Percentiles rank a stretch among this genome's conserved stretches.
phyloP scores from a whole-genome alignment of 208 protist species.

The Histomonas meleagridis region DNA sequence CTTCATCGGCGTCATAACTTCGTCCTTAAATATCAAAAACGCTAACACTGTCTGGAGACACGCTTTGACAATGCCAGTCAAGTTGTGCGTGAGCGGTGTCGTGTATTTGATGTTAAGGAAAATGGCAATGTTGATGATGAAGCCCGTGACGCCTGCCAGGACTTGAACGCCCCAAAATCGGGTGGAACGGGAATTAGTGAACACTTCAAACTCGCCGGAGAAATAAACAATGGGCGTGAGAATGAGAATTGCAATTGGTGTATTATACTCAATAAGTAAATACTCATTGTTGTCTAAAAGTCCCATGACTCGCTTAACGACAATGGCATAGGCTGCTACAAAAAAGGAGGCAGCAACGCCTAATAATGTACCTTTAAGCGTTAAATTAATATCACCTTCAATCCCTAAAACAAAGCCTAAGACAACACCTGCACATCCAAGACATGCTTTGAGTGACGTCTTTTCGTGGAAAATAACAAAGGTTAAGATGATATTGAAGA shows the following conservation, averaged over 20 bases:
- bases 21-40: conserved; percentile 41
- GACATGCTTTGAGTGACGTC: conserved; percentile 42
- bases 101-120: conserved; percentile 59
- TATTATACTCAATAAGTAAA: conserved; percentile 54
- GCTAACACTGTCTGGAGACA: conserved; percentile 53
- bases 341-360: conserved; percentile 55
- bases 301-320: conserved; percentile 51
- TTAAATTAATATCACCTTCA: conserved; percentile 50
- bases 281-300: conserved; percentile 52
- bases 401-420: conserved; percentile 55
- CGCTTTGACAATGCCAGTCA: conserved; percentile 56
- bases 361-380: conserved; percentile 47
- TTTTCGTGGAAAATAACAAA: conserved; percentile 50
- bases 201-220: conserved; percentile 45
- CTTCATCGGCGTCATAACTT: conserved; percentile 38
- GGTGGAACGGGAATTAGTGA: not conserved
- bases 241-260: conserved; percentile 48
- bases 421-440: conserved; percentile 51
- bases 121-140: conserved; percentile 54
- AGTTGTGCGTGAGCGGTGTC: conserved; percentile 54
- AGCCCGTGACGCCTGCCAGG: conserved; percentile 52
- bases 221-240: conserved; percentile 52
- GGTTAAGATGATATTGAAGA: conserved; percentile 58
- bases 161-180: conserved; percentile 54
- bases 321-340: conserved; percentile 56